These are phyloP conservation scores for Aristolochia contorta DNA, from an alignment of 164 flowering plant species.

Conservation along the genomic window DNA sequence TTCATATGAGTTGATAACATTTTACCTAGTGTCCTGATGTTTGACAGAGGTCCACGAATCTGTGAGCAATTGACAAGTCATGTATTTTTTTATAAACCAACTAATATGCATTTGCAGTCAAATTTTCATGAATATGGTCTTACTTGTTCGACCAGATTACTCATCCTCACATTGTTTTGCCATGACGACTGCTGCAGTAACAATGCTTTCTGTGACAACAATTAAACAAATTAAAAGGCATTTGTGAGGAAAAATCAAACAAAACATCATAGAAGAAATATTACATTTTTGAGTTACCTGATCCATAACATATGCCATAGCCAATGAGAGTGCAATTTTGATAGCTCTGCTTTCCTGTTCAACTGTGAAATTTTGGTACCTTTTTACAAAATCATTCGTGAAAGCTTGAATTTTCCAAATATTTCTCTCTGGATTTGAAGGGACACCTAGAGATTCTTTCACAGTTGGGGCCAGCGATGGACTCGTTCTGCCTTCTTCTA, in stretches of 20 bases:
- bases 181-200: slow-evolving; percentile 89
- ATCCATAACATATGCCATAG: slow-evolving; percentile 96
- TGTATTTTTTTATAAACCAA: neutral
- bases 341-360: slow-evolving; percentile 67
- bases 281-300: slow-evolving; percentile 40
- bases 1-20: slow-evolving; percentile 64
- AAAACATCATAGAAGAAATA: neutral
- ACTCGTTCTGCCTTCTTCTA: slow-evolving; percentile 20
- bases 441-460: slow-evolving; percentile 27
- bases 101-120: neutral
- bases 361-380: slow-evolving; percentile 28
- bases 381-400: slow-evolving; percentile 21
- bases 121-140: slow-evolving; percentile 4
- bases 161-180: slow-evolving; percentile 91
- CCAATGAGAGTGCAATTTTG: slow-evolving; percentile 65
- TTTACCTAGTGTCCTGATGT: slow-evolving; percentile 68
- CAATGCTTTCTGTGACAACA: slow-evolving; percentile 61
- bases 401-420: slow-evolving; percentile 29
- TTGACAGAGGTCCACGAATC: slow-evolving; percentile 90
- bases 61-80: slow-evolving; percentile 16
- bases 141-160: slow-evolving; percentile 85
- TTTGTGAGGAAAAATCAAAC: neutral
- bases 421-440: slow-evolving; percentile 21
- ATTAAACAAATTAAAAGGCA: slow-evolving; percentile 1
- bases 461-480: slow-evolving; percentile 19